These are phyloP conservation scores for Paragyromitra xinjiangensis DNA, from an alignment of 495 filamentous ascomycete species.

Conservation along the genomic window DNA sequence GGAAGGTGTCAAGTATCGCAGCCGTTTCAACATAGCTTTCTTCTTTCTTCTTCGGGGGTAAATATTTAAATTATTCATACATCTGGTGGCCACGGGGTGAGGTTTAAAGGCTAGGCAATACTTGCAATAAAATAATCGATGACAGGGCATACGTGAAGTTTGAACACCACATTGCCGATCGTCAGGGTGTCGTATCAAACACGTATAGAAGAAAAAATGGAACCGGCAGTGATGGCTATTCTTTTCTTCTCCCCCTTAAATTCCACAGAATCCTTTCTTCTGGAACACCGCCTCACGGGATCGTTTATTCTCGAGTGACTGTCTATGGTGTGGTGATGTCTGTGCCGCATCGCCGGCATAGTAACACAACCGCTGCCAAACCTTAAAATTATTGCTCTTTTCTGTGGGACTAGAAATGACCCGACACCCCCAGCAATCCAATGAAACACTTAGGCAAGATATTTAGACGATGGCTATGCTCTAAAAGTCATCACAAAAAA, in stretches of 20 bases:
- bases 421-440: not conserved
- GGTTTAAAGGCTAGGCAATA: constrained; percentile 18
- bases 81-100: not conserved
- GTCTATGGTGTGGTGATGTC: not conserved
- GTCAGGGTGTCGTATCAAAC: constrained; percentile 13
- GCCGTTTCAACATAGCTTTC: constrained; percentile 13
- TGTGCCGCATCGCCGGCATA: not conserved
- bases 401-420: not conserved
- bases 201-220: not conserved
- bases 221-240: not conserved
- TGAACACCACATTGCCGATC: constrained; percentile 1
- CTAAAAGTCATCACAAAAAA: not conserved
- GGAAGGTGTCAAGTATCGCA: constrained; percentile 31
- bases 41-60: constrained; percentile 37
- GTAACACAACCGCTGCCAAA: not conserved
- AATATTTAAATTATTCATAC: constrained; percentile 3
- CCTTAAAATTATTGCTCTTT: not conserved
- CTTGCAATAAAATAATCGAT: constrained; percentile 6
- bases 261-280: not conserved
- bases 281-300: not conserved
- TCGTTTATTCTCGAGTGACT: constrained; percentile 3
- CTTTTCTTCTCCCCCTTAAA: not conserved
- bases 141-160: not conserved
- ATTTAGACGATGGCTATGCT: not conserved
- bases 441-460: not conserved